Conservation (phyloP, 176 grass and related monocot genomes). For the Bonia amplexicaulis region DNA sequence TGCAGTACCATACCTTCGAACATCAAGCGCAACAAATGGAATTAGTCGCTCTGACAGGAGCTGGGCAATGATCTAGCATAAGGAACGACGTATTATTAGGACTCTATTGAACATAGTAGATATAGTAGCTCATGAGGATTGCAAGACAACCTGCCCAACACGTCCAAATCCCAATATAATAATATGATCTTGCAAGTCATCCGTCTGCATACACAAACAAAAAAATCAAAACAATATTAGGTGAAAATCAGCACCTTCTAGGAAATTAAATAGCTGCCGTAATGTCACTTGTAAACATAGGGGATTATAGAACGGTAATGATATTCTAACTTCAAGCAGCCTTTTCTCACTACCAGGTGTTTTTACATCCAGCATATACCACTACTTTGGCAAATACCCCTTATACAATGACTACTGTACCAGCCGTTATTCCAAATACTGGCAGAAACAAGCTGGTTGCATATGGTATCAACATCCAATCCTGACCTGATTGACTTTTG, state of each 20-base stretch:
- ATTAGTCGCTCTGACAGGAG: slow-evolving; percentile 95
- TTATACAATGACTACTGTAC: neutral
- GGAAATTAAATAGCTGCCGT: slow-evolving; percentile 3
- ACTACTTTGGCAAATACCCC: neutral
- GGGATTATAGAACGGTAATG: neutral
- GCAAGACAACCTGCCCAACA: slow-evolving; percentile 78
- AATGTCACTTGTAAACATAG: neutral
- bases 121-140: slow-evolving; percentile 15
- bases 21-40: slow-evolving; percentile 96
- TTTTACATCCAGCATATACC: neutral
- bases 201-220: slow-evolving; percentile 64
- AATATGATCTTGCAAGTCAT: slow-evolving; percentile 98
- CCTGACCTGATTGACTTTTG: neutral
- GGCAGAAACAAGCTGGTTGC: neutral
- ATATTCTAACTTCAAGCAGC: slow-evolving; percentile 12
- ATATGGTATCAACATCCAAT: neutral
- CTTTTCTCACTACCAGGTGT: neutral
- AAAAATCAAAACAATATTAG: slow-evolving; percentile 9
- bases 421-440: neutral
- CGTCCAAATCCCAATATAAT: slow-evolving; percentile 98
- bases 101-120: neutral
- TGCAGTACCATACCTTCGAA: slow-evolving; percentile 64
- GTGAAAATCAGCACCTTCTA: slow-evolving; percentile 18
- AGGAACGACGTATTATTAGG: neutral
- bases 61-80: slow-evolving; percentile 85